Evolutionary conservation across 352 stramenopile genomes (phyloP), one percentile per base, ranked within the genome.

Genomic region (Globisporangium irregulare): DNA sequence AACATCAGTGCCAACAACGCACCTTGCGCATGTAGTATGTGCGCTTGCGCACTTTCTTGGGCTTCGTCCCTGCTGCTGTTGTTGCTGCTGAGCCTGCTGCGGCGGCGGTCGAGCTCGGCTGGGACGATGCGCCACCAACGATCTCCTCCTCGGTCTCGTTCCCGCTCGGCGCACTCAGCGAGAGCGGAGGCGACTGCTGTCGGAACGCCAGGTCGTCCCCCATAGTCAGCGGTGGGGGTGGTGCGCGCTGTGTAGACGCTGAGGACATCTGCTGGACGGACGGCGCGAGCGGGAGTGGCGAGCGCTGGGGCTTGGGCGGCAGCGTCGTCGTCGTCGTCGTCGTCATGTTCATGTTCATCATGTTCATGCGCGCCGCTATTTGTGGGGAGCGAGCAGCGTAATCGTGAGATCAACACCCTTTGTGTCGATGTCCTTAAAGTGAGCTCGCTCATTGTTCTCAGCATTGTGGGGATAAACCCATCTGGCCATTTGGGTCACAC

Each of bases 11-110:
- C 14, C 12, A 48, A 6, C 10, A 48, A 6, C 10, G 34, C 24
- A 83, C 76, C 72, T 84, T 84, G 70, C 77, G 77, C 59, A 74
- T 70, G 62, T 84, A 84, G 61, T 84, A 84, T 24, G 77, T 84
- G 51, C 77, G 64, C 32, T 75, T 68, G 53, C 62, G 67, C 43
- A 54, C 56, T 68, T 64, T 64, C 67, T 72, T 72, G 5, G 60
- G 60, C 53, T 60, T 59, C 56, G 22, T 50, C 24, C 29, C 32
- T 54, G 22, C 55, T 22, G 38, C n/a, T 36, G 53, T 29, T 29
- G n/a, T 25, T 67, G 55, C 20, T 18, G 53, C 12, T n/a, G 51
- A 22, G 5, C 43, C 27, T 41, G 29, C 41, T 24, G 41, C n/a
- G 24, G 53, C 3, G 29, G 53, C 24, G 53, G 25, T 38, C 9